phyloP scores from a whole-genome alignment of 257 asterid genomes.

The Fraxinus quadrangulata region DNA sequence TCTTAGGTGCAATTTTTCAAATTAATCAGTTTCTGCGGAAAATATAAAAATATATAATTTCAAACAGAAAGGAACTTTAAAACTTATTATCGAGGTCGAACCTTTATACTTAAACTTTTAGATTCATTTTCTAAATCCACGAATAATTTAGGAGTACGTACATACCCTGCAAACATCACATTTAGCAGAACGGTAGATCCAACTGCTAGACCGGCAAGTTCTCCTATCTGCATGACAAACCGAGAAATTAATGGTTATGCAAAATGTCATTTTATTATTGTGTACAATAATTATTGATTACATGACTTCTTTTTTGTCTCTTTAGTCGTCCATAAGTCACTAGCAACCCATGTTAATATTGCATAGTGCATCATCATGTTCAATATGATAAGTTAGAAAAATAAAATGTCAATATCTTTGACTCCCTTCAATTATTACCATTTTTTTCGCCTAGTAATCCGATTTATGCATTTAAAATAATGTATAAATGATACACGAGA shows the following conservation, averaged over 20 bases:
- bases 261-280: background rate
- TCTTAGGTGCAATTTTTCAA: background rate
- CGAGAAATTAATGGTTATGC: background rate
- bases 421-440: background rate
- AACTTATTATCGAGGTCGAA: too few species aligned
- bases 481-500: background rate
- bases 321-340: background rate
- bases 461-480: background rate
- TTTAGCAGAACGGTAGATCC: constrained; percentile 86
- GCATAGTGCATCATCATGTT: background rate
- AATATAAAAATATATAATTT: too few species aligned
- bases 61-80: too few species aligned
- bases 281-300: background rate
- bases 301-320: background rate
- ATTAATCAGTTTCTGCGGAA: background rate
- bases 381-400: background rate
- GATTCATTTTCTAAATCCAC: too few species aligned
- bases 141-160: too few species aligned
- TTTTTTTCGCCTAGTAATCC: background rate
- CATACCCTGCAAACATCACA: constrained; percentile 84
- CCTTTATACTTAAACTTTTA: too few species aligned
- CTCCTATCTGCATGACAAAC: constrained; percentile 65
- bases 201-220: constrained; percentile 93
- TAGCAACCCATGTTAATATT: background rate
- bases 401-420: constrained; percentile 6